Conservation (phyloP, 169 alveolate species). For the Babesia ovis region DNA sequence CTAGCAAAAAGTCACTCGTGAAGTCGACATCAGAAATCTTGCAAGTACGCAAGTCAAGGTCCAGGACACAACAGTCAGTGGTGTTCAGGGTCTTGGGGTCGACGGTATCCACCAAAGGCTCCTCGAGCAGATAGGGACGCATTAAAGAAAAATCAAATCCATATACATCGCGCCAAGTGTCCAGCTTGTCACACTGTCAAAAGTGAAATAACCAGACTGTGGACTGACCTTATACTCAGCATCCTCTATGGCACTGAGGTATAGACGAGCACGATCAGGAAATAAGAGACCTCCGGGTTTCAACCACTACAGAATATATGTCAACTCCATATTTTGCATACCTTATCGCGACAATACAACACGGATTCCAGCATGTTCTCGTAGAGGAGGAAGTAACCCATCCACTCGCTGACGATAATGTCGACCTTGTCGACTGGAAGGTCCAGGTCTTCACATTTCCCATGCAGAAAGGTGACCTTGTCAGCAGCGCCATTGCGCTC, state of each 20-base stretch:
- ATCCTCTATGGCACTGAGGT: constrained; percentile 96
- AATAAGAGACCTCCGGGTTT: constrained; percentile 92
- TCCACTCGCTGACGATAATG: constrained; percentile 97
- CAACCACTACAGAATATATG: constrained; percentile 80
- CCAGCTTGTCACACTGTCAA: constrained; percentile 85
- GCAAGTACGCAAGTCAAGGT: constrained; percentile 90
- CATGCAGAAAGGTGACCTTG: constrained; percentile 90
- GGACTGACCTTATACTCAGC: constrained; percentile 86
- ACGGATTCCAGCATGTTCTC: constrained; percentile 97
- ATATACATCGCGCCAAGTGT: constrained; percentile 94
- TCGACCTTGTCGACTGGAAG: constrained; percentile 93
- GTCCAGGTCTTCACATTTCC: constrained; percentile 94
- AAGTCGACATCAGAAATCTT: constrained; percentile 90
- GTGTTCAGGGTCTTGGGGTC: constrained; percentile 87
- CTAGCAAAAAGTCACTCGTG: constrained; percentile 79
- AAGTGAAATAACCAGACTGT: background rate
- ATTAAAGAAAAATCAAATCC: constrained; percentile 93
- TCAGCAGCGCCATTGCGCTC: constrained; percentile 87
- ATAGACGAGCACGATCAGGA: constrained; percentile 94
- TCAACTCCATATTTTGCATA: background rate
- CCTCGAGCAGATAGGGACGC: constrained; percentile 85
- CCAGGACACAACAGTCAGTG: constrained; percentile 78
- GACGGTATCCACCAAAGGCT: constrained; percentile 94
- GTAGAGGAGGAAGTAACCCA: constrained; percentile 97
- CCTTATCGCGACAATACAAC: constrained; percentile 94